Evolutionary conservation across 2,329 filamentous ascomycete species (phyloP), one percentile per base, ranked within the genome.

Genomic region (Xylogone sp.): DNA sequence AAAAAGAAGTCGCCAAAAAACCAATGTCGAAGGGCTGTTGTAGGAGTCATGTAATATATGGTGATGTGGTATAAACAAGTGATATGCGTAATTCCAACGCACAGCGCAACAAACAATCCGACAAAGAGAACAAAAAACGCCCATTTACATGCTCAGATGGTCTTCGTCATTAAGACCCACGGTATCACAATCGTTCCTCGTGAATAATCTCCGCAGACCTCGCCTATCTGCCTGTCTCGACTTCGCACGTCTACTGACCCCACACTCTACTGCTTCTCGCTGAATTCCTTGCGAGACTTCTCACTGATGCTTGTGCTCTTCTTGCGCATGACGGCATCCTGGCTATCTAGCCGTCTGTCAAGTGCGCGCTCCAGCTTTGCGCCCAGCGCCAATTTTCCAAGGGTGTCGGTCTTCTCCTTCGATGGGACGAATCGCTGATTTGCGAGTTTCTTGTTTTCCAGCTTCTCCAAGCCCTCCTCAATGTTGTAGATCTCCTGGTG

Each of bases 361-460:
- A 90, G 74, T 2, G 86, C 86, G 51, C 86, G 77, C 66, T 89
- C 86, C 47, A 89, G 74, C 69, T 89, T 89, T n/a, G 86, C 86
- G 29, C 86, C 84, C 47, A 90, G 73, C 16, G 86, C 86, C 59
- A 88, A 71, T 69, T 87, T 88, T 71, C 79, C 82, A 68, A 88
- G 72, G 63, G 84, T 79, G 59, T 88, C 84, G 18, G 74, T 79
- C 72, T 89, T 88, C 70, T 87, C 78, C 48, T 75, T 71, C 53
- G 75, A 83, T 51, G 84, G 78, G 45, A 83, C 76, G 67, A 86
- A 89, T 59, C 86, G 78, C 68, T 90, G 86, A 60, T 80, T 77
- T 60, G 77, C 73, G 7, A 88, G 78, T 54, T 83, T 81, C 66
- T 84, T 83, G 71, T 88, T 86, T 60, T 87, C 83, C 56, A 90